Percentiles rank a stretch among this genome's conserved stretches.
Conservation (phyloP, 1,284 basidiomycete genomes). For the Pholiota adiposa region DNA sequence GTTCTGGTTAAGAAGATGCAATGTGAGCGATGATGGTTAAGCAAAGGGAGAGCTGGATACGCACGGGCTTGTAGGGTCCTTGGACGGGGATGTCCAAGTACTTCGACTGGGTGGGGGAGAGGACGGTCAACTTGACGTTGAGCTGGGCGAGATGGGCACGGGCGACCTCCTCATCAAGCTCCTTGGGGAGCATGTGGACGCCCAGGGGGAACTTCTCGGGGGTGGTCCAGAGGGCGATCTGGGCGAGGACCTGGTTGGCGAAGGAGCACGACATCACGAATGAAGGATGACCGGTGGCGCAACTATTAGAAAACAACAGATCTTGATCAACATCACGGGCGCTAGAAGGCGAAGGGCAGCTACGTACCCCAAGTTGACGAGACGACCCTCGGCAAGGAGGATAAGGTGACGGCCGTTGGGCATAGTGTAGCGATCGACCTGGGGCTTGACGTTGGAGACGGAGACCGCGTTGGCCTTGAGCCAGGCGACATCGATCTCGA, state of each 20-base stretch:
- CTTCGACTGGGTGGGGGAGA: slow-evolving; percentile 79
- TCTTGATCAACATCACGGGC: slow-evolving; percentile 8
- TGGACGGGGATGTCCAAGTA: slow-evolving; percentile 92
- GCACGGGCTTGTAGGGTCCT: slow-evolving; percentile 90
- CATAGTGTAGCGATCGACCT: slow-evolving; percentile 99
- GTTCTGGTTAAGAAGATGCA: slow-evolving; percentile 27
- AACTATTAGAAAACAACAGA: slow-evolving; percentile 42
- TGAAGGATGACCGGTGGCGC: slow-evolving; percentile 91
- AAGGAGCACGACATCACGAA: slow-evolving; percentile 99
- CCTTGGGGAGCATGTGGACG: slow-evolving; percentile 97
- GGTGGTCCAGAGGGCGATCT: slow-evolving; percentile 98
- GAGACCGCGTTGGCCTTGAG: slow-evolving; percentile 92
- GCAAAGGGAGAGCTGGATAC: slow-evolving; percentile 12
- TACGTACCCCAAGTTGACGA: slow-evolving; percentile 95
- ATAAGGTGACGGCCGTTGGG: slow-evolving; percentile 91
- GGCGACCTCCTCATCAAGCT: slow-evolving; percentile 98
- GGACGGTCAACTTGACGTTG: slow-evolving; percentile 91
- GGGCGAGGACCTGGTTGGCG: slow-evolving; percentile 97
- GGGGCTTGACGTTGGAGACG: slow-evolving; percentile 95
- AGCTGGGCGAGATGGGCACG: slow-evolving; percentile 92
- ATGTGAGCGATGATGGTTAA: slow-evolving; percentile 4
- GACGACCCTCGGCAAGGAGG: slow-evolving; percentile 97
- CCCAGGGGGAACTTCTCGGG: slow-evolving; percentile 90
- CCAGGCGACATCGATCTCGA: slow-evolving; percentile 99
- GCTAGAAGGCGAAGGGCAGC: slow-evolving; percentile 1